phyloP scores from a whole-genome alignment of 306 rosid genomes.

The Biancaea sappan region DNA sequence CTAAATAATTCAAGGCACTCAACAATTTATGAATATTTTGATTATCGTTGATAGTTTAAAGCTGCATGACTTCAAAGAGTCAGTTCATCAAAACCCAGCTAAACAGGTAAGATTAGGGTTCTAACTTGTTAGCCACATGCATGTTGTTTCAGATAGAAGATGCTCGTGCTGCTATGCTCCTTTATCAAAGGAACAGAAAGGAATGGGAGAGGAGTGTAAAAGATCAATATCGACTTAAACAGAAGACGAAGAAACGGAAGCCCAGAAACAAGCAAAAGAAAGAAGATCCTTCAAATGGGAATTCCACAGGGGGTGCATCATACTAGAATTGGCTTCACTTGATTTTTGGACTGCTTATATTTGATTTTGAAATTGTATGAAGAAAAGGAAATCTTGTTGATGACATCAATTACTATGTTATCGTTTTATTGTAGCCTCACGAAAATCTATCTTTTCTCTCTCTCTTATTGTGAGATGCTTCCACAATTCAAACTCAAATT shows the following conservation, averaged over 20 bases:
- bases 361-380: conserved; percentile 25
- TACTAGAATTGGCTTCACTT: conserved; percentile 33
- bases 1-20: no score
- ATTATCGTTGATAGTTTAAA: no score
- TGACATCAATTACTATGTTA: not conserved
- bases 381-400: not conserved
- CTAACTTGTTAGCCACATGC: not conserved
- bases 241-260: conserved; percentile 75
- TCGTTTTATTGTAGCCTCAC: not conserved
- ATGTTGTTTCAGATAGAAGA: conserved; percentile 66
- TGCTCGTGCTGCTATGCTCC: conserved; percentile 94
- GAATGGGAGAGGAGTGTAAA: conserved; percentile 78
- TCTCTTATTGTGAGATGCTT: no score
- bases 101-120: not conserved
- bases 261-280: conserved; percentile 60
- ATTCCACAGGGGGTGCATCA: conserved; percentile 20
- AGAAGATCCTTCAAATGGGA: conserved; percentile 37
- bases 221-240: conserved; percentile 57
- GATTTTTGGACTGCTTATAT: conserved; percentile 25
- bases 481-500: no score
- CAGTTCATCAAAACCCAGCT: not conserved
- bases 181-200: conserved; percentile 72
- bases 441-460: not conserved
- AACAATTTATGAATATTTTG: no score
- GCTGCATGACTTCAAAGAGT: not conserved